phyloP scores from a whole-genome alignment of 495 filamentous ascomycete genomes.

The Achaetomiella virescens region DNA sequence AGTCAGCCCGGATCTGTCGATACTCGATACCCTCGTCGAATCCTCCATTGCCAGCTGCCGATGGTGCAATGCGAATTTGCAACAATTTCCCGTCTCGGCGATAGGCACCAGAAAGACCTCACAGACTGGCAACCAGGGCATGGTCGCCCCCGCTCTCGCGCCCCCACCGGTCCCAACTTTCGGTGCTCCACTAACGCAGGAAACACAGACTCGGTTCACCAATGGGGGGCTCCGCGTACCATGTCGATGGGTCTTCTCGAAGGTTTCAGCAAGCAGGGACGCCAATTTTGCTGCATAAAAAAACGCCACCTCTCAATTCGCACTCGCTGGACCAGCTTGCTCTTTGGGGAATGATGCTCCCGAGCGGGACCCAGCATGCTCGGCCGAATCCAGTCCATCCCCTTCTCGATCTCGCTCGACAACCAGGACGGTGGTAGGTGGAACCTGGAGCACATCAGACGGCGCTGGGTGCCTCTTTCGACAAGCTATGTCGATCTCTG shows the following conservation, averaged over 20 bases:
- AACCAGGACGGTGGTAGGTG: not conserved
- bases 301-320: conserved; percentile 12
- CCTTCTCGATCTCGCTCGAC: not conserved
- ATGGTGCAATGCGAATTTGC: conserved; percentile 4
- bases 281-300: conserved; percentile 7
- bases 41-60: conserved; percentile 7
- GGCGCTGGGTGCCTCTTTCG: not conserved
- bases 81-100: conserved; percentile 13
- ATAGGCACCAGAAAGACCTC: not conserved
- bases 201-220: conserved; percentile 11
- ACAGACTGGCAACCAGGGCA: not conserved
- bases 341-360: conserved; percentile 3
- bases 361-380: not conserved
- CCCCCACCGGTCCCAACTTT: not conserved
- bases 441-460: no score
- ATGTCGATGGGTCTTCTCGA: conserved; percentile 25
- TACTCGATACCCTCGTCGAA: no score
- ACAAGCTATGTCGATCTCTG: not conserved
- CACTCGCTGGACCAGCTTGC: not conserved
- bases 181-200: conserved; percentile 18
- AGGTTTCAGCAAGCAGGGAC: conserved; percentile 24
- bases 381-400: not conserved
- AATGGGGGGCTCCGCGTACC: conserved; percentile 19
- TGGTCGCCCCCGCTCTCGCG: not conserved
- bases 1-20: not conserved